Percentiles rank a stretch among this genome's conserved stretches.
Evolutionary conservation across 2,329 filamentous ascomycete species (phyloP).

Genomic region (Lomentospora prolificans): DNA sequence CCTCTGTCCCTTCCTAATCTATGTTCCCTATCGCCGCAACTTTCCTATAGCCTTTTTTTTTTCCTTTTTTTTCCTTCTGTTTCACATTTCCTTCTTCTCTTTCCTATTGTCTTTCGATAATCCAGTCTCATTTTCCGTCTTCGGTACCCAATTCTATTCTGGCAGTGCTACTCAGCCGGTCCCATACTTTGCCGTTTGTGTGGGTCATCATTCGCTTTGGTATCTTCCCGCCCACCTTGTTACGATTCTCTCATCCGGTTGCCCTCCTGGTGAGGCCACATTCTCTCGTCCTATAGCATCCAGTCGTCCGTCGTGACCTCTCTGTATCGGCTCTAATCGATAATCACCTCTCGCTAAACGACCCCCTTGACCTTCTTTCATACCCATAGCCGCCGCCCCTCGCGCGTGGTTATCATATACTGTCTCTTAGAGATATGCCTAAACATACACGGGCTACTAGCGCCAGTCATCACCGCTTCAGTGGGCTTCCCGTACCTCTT

Average conservation of each 20-base stretch:
- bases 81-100: constrained; percentile 5
- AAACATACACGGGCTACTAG: constrained; percentile 33
- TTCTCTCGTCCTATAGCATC: background rate
- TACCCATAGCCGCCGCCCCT: background rate
- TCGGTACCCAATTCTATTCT: no score
- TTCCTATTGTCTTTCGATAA: constrained; percentile 7
- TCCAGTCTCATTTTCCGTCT: background rate
- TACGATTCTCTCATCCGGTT: background rate
- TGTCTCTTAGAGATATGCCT: constrained; percentile 30
- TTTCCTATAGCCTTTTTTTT: constrained; percentile 7
- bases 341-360: background rate
- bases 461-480: constrained; percentile 15
- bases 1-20: background rate
- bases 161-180: no score
- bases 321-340: background rate
- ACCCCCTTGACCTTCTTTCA: background rate
- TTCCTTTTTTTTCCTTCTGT: constrained; percentile 3
- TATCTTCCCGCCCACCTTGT: background rate
- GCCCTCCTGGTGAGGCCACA: background rate
- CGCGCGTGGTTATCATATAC: background rate
- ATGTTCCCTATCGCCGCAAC: background rate
- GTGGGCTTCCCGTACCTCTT: constrained; percentile 29
- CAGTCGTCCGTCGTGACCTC: background rate
- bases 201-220: background rate
- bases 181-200: background rate